These are phyloP conservation scores for Malassezia japonica DNA, from an alignment of 1,284 basidiomycete genomes.

Conservation along the genomic window DNA sequence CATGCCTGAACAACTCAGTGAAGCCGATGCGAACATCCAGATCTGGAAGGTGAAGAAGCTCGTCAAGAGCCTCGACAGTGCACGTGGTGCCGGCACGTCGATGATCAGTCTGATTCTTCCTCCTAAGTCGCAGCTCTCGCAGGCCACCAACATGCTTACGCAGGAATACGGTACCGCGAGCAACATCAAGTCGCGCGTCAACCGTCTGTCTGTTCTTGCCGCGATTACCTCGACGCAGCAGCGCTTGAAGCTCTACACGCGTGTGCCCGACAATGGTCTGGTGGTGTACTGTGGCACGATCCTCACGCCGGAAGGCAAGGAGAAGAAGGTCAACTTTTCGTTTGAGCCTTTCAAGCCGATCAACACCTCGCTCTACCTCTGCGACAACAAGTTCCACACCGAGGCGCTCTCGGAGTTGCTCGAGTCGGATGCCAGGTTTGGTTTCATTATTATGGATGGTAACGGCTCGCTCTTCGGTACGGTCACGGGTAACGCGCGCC, in stretches of 20 bases:
- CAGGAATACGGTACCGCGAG: conserved; percentile 78
- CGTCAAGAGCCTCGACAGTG: conserved; percentile 45
- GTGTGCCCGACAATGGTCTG: conserved; percentile 86
- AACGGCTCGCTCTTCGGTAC: conserved; percentile 93
- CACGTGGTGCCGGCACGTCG: conserved; percentile 70
- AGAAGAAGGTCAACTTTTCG: conserved; percentile 81
- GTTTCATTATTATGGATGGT: conserved; percentile 99
- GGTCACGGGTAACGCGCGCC: conserved; percentile 91
- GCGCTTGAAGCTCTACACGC: conserved; percentile 81
- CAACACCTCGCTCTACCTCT: conserved; percentile 90
- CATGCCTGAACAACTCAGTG: conserved; percentile 12
- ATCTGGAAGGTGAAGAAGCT: conserved; percentile 89
- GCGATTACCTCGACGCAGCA: conserved; percentile 99
- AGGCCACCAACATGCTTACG: conserved; percentile 86
- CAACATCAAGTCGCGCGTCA: conserved; percentile 99
- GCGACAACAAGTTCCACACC: conserved; percentile 99
- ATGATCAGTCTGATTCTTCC: conserved; percentile 98
- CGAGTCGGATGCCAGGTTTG: conserved; percentile 94
- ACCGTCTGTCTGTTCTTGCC: conserved; percentile 89
- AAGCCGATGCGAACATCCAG: conserved; percentile 25
- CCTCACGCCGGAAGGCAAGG: conserved; percentile 87
- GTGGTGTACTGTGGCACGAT: conserved; percentile 87
- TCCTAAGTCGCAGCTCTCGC: conserved; percentile 90
- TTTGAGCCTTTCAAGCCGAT: conserved; percentile 90
- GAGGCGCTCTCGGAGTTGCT: conserved; percentile 92